phyloP scores from a whole-genome alignment of 2,329 filamentous ascomycete species.

The Sporothrix euskadiensis region DNA sequence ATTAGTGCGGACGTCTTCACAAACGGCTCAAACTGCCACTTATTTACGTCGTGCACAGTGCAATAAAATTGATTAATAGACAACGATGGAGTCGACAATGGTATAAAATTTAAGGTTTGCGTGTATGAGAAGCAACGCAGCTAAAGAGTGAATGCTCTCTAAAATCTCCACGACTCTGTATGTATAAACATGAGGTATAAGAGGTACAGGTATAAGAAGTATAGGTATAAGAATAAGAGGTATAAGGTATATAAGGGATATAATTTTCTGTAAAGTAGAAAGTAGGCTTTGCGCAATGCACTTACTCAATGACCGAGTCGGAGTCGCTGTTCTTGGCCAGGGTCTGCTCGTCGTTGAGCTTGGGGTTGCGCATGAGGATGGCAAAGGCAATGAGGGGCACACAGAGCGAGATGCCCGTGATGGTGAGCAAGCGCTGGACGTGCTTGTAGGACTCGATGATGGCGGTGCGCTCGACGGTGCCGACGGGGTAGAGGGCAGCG shows the following conservation, averaged over 20 bases:
- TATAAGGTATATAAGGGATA: neutral
- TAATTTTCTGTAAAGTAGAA: neutral
- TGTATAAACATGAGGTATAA: too few species aligned
- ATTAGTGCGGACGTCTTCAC: too few species aligned
- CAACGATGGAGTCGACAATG: neutral
- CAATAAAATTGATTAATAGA: neutral
- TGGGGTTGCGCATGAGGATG: conserved; percentile 47
- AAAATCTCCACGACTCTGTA: neutral
- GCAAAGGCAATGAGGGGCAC: conserved; percentile 51
- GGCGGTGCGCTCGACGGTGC: conserved; percentile 46
- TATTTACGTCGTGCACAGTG: neutral
- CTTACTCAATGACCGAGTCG: neutral
- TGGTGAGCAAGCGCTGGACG: conserved; percentile 50
- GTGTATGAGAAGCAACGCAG: neutral
- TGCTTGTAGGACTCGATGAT: conserved; percentile 50
- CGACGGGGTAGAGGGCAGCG: conserved; percentile 43
- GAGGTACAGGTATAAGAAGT: too few species aligned
- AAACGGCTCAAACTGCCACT: too few species aligned
- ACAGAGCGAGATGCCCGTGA: conserved; percentile 52
- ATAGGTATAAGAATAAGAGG: too few species aligned
- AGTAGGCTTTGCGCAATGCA: neutral
- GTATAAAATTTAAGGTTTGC: neutral
- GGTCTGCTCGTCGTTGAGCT: conserved; percentile 49
- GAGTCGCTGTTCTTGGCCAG: conserved; percentile 36
- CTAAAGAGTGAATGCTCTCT: neutral